Evolutionary conservation across 495 filamentous ascomycete genomes (phyloP).

Genomic region (Tuber aestivum): DNA sequence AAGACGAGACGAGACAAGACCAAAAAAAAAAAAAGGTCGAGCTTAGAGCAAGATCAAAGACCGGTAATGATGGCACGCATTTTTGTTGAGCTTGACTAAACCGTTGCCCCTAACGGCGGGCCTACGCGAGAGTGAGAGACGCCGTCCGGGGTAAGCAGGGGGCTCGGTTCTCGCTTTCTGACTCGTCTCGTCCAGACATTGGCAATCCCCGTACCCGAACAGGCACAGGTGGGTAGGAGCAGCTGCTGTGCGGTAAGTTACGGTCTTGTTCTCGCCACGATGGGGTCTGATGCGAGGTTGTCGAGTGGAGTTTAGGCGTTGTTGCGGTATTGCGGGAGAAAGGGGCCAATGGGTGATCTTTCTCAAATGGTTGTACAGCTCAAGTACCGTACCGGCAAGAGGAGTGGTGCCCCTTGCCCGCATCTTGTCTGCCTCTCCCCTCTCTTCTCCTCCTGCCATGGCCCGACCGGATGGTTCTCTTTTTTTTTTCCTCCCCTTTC

Average conservation of each 20-base stretch:
- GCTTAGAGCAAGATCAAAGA: neutral
- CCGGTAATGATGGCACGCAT: neutral
- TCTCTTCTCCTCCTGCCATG: neutral
- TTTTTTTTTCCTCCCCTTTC: too few relatives aligned
- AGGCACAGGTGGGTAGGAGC: too few relatives aligned
- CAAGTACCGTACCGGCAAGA: neutral
- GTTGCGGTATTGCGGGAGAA: neutral
- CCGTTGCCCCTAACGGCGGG: constrained; percentile 4
- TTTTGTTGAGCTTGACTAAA: constrained; percentile 6
- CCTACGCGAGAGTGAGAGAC: neutral
- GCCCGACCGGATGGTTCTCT: too few relatives aligned
- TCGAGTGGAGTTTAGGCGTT: neutral
- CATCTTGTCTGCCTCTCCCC: neutral
- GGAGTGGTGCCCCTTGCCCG: too few relatives aligned
- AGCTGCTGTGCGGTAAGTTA: neutral
- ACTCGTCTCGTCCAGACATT: neutral
- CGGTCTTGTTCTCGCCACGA: neutral
- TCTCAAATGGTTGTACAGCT: neutral
- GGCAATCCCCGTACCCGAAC: neutral
- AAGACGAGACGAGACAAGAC: neutral
- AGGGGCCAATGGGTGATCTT: neutral
- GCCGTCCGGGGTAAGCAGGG: neutral
- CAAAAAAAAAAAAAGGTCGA: neutral
- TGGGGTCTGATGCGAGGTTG: neutral
- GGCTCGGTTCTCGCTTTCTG: neutral